These are phyloP conservation scores for Phialophora tarda DNA, from an alignment of 2,329 filamentous ascomycete genomes.

Conservation along the genomic window DNA sequence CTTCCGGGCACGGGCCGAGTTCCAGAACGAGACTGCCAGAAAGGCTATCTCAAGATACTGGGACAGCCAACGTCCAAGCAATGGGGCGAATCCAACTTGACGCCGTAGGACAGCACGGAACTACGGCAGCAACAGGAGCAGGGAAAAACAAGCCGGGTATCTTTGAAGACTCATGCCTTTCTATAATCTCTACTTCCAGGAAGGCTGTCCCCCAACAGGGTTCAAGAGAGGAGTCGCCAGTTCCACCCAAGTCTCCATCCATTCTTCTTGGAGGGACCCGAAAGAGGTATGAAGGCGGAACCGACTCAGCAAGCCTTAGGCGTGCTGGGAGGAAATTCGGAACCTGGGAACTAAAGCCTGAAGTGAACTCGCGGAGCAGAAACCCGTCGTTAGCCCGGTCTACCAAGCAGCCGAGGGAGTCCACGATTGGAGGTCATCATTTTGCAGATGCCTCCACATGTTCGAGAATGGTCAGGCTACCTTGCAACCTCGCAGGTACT, in stretches of 20 bases:
- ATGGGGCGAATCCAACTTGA: conserved; percentile 21
- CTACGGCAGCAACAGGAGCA: neutral
- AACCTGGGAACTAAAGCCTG: conserved; percentile 4
- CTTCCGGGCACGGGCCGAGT: conserved; percentile 33
- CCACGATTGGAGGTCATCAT: neutral
- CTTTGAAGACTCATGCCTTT: neutral
- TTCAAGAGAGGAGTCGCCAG: neutral
- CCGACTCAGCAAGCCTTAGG: neutral
- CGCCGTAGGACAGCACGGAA: neutral
- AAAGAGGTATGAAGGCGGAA: neutral
- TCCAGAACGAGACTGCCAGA: conserved; percentile 37
- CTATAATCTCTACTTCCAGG: neutral
- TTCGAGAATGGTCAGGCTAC: neutral
- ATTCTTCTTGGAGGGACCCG: neutral
- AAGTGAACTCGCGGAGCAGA: neutral
- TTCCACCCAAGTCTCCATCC: neutral
- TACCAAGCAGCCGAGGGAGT: neutral
- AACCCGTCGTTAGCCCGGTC: neutral
- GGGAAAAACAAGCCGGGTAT: neutral
- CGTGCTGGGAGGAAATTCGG: neutral
- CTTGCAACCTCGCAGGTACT: neutral
- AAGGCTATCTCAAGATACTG: conserved; percentile 37
- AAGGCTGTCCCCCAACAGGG: neutral
- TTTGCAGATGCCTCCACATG: neutral
- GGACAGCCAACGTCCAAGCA: conserved; percentile 28